phyloP scores from a whole-genome alignment of 495 filamentous ascomycete species.

The Aspergillus asperescens region DNA sequence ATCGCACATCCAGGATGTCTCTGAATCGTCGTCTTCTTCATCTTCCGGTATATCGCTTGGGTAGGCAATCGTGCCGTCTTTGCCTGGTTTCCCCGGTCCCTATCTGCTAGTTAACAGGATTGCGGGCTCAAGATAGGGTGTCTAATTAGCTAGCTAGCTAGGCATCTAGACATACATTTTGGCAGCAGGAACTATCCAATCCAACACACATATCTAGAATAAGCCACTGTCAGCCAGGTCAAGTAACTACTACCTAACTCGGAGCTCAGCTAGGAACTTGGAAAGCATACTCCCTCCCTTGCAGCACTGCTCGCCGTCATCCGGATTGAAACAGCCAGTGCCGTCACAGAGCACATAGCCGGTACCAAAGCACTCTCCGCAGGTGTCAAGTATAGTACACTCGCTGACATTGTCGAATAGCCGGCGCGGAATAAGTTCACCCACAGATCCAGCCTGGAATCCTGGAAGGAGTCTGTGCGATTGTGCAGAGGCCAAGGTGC shows the following conservation, averaged over 20 bases:
- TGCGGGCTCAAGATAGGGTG: no score
- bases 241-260: background rate
- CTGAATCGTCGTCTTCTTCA: background rate
- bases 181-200: background rate
- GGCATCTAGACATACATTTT: background rate
- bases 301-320: slow-evolving; percentile 9
- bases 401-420: background rate
- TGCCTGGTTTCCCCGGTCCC: slow-evolving; percentile 3
- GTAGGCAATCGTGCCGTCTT: background rate
- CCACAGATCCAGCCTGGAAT: background rate
- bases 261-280: no score
- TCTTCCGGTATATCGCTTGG: background rate
- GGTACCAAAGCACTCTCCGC: slow-evolving; percentile 3
- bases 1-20: background rate
- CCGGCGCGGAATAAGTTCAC: background rate
- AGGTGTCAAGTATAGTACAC: slow-evolving; percentile 5
- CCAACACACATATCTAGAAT: slow-evolving; percentile 4
- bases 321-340: slow-evolving; percentile 8
- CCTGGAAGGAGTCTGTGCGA: background rate
- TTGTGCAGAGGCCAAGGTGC: background rate
- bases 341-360: slow-evolving; percentile 11
- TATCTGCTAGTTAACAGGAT: background rate
- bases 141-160: no score
- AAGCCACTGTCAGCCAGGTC: background rate
- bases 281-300: slow-evolving; percentile 4